Conservation (phyloP, 495 filamentous ascomycete species). For the Penicillium argentinense region DNA sequence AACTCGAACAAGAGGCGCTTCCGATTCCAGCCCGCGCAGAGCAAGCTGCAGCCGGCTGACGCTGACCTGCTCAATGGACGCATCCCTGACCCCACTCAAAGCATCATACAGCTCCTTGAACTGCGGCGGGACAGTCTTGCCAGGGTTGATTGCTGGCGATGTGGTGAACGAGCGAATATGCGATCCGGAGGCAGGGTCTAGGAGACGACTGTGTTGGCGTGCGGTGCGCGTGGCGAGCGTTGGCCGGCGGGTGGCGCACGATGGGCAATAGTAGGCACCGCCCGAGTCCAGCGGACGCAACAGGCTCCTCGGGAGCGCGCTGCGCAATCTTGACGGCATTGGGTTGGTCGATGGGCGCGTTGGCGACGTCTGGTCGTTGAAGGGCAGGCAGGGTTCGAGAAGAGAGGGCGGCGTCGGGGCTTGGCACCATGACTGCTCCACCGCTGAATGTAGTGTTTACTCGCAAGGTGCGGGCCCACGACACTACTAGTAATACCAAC, state of each 20-base stretch:
- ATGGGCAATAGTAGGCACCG: slow-evolving; percentile 38
- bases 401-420: slow-evolving; percentile 19
- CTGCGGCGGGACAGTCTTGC: slow-evolving; percentile 34
- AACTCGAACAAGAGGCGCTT: slow-evolving; percentile 65
- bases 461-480: too few species aligned
- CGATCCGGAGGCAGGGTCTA: neutral
- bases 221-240: slow-evolving; percentile 31
- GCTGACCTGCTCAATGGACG: slow-evolving; percentile 66
- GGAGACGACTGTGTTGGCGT: slow-evolving; percentile 7
- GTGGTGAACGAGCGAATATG: slow-evolving; percentile 18
- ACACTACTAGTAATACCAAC: too few species aligned
- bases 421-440: slow-evolving; percentile 16
- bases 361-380: slow-evolving; percentile 6
- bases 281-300: slow-evolving; percentile 24
- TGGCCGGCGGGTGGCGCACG: slow-evolving; percentile 39
- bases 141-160: slow-evolving; percentile 29
- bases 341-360: slow-evolving; percentile 12
- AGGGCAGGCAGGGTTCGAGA: slow-evolving; percentile 17
- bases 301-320: slow-evolving; percentile 38
- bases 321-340: slow-evolving; percentile 46
- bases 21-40: slow-evolving; percentile 69
- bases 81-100: slow-evolving; percentile 59
- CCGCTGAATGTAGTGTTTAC: too few species aligned
- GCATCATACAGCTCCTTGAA: slow-evolving; percentile 58
- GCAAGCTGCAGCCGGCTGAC: slow-evolving; percentile 78